These are phyloP conservation scores for Spergularia bocconei DNA, from an alignment of 148 eudicot genomes.

Conservation along the genomic window DNA sequence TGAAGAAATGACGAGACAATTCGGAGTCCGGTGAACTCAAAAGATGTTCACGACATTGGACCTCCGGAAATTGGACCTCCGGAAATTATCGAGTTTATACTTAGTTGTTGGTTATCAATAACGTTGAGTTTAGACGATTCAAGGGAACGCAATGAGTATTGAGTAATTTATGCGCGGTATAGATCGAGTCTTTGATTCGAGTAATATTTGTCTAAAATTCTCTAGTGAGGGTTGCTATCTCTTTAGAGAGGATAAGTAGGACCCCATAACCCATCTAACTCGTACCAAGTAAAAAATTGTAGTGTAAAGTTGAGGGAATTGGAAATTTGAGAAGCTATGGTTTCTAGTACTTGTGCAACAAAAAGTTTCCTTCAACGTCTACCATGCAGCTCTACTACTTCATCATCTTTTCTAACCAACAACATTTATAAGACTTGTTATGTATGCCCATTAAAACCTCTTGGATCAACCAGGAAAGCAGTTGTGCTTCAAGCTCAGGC, in stretches of 20 bases:
- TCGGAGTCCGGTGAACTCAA: too few species aligned
- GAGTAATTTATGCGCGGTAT: too few species aligned
- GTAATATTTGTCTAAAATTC: too few species aligned
- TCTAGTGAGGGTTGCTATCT: not conserved
- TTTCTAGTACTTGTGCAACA: conserved; percentile 30
- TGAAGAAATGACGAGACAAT: too few species aligned
- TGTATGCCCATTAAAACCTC: conserved; percentile 16
- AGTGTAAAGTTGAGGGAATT: not conserved
- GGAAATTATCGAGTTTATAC: too few species aligned
- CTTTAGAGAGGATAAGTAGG: conserved; percentile 29
- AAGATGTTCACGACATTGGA: too few species aligned
- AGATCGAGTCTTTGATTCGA: too few species aligned
- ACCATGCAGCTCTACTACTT: conserved; percentile 36
- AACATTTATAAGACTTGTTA: conserved; percentile 27
- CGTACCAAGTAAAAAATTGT: conserved; percentile 6
- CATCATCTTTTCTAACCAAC: conserved; percentile 41
- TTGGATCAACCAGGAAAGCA: conserved; percentile 14
- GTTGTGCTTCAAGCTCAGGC: conserved; percentile 47
- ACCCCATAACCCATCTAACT: conserved; percentile 13
- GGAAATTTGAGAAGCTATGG: conserved; percentile 30
- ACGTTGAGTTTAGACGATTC: too few species aligned
- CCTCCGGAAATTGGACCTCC: too few species aligned
- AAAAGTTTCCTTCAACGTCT: conserved; percentile 39
- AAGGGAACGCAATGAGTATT: too few species aligned
- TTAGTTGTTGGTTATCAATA: too few species aligned